Percentiles rank a stretch among this genome's conserved stretches.
Conservation (phyloP, 306 rosid species). For the Prunus campanulata region DNA sequence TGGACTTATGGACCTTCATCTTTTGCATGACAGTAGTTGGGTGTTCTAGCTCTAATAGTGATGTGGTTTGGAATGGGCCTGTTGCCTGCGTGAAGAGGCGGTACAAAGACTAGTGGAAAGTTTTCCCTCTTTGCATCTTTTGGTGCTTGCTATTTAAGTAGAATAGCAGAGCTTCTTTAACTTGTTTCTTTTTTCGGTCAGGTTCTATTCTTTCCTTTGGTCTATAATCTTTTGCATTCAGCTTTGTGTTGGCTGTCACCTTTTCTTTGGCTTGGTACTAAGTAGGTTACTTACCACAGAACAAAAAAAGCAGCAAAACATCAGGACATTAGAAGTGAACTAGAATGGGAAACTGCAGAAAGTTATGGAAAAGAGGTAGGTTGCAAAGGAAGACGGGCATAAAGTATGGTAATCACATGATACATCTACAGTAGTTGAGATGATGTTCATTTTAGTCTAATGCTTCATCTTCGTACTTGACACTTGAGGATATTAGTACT, state of each 20-base stretch:
- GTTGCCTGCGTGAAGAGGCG: background rate
- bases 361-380: background rate
- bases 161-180: background rate
- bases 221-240: background rate
- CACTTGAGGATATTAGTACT: background rate
- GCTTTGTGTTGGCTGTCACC: background rate
- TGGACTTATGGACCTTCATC: background rate
- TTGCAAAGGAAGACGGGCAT: background rate
- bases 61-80: background rate
- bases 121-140: background rate
- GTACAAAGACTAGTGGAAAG: background rate
- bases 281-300: background rate
- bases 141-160: background rate
- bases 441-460: background rate
- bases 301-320: background rate
- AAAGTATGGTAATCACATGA: background rate
- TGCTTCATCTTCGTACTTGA: too few relatives aligned
- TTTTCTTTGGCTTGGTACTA: background rate
- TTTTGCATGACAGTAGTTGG: background rate
- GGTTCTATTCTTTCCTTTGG: background rate
- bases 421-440: background rate
- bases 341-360: background rate
- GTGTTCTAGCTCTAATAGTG: too few relatives aligned
- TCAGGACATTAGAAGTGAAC: background rate
- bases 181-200: background rate